These are phyloP conservation scores for Schwanniomyces vanrijiae DNA, from an alignment of 805 yeast species.

Conservation along the genomic window DNA sequence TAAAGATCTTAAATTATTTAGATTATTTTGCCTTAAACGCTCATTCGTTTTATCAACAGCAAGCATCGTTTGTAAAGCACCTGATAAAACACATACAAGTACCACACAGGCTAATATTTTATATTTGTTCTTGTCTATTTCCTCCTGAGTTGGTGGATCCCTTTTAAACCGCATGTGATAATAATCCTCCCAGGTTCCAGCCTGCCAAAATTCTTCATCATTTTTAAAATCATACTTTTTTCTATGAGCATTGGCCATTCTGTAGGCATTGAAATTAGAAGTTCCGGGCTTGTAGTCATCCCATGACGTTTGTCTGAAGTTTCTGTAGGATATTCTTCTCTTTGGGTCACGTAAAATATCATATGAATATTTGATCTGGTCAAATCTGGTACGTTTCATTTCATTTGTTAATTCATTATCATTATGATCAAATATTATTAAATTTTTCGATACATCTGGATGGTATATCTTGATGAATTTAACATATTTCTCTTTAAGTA, in stretches of 20 bases:
- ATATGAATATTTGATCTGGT: slow-evolving; percentile 34
- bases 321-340: slow-evolving; percentile 28
- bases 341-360: slow-evolving; percentile 54
- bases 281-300: slow-evolving; percentile 10
- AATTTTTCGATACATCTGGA: slow-evolving; percentile 58
- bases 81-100: slow-evolving; percentile 28
- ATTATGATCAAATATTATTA: slow-evolving; percentile 21
- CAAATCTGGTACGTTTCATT: slow-evolving; percentile 33
- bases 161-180: slow-evolving; percentile 42
- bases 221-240: slow-evolving; percentile 25
- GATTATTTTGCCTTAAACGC: slow-evolving; percentile 20
- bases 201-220: slow-evolving; percentile 54
- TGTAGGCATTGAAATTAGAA: slow-evolving; percentile 29
- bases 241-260: slow-evolving; percentile 41
- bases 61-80: slow-evolving; percentile 34
- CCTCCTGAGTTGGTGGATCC: slow-evolving; percentile 40
- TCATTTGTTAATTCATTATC: slow-evolving; percentile 30
- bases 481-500: slow-evolving; percentile 33
- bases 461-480: slow-evolving; percentile 70
- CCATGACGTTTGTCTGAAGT: slow-evolving; percentile 28
- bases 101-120: slow-evolving; percentile 38
- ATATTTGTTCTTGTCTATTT: slow-evolving; percentile 43
- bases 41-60: slow-evolving; percentile 37
- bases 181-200: slow-evolving; percentile 66
- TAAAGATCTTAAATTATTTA: slow-evolving; percentile 28